Base-by-base conservation (phyloP, 345 rosid genomes). In the Salix dunnii region DNA sequence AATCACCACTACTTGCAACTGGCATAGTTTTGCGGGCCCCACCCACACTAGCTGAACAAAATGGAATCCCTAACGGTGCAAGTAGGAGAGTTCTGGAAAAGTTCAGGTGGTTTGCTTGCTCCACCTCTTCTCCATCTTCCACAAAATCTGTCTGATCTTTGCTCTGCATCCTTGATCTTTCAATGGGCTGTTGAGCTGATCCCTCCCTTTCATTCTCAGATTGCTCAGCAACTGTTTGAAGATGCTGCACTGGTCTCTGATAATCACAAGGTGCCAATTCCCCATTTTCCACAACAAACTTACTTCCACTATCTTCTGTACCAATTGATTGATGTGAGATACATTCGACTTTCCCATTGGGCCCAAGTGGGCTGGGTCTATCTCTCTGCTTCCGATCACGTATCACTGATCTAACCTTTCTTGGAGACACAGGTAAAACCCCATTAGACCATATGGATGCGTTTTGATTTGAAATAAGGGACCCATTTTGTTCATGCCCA, bases 51-150 rank as follows among this genome's bases (percentile, higher is more conserved):
- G 94, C 89, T 49, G 96, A 80, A 77, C 90, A 89, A 77, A 84
- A 84, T 63, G 98, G 91, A 79, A 94, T 84, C 61, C 97, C 97
- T 10, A 92, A 88, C 0, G 99, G 99, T 16, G 98, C 95, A 74
- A 68, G 76, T 31, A 94, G 83, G 83, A 87, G 90, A 77, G 80
- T 79, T 70, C 82, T 85, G 43, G 87, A 88, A 74, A 84, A 84
- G 81, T 65, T 72, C 70, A 72, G 77, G 66, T 62, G 81, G 76
- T 79, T 84, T 63, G 51, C 81, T 68, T 87, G 89, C 78, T 85
- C 91, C 80, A 81, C 89, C 72, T 85, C 94, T 65, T 84, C 87
- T 63, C 84, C 89, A 30, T 88, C 89, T 76, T 84, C 92, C 67
- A 84, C 72, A 63, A 77, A 51, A 70, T 82, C 70, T 38, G 85